Percentiles rank a stretch among this genome's conserved stretches.
phyloP scores from a whole-genome alignment of 768 basidiomycete genomes.

The Pluteus cervinus region DNA sequence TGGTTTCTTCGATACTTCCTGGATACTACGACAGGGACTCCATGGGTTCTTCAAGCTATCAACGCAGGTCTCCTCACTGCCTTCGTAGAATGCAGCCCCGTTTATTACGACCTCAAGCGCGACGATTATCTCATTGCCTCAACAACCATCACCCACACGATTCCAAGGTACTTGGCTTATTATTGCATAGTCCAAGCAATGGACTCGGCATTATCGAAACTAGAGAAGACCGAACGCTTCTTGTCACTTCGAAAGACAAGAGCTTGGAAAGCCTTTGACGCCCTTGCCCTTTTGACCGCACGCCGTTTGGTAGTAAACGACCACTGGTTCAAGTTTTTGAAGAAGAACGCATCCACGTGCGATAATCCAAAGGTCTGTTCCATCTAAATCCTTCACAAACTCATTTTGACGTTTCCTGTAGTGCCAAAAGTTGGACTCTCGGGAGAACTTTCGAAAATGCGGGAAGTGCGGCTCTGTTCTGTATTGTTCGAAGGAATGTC shows the following conservation, averaged over 20 bases:
- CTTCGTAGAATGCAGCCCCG: too few relatives aligned
- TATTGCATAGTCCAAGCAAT: constrained; percentile 27
- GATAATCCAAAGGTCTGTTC: constrained; percentile 26
- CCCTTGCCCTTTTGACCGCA: too few relatives aligned
- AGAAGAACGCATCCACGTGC: constrained; percentile 22
- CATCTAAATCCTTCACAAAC: not conserved
- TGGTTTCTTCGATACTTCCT: too few relatives aligned
- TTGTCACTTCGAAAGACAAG: constrained; percentile 11
- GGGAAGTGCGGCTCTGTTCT: not conserved
- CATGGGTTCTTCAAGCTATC: too few relatives aligned
- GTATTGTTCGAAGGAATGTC: constrained; percentile 5
- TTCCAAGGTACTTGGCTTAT: constrained; percentile 33
- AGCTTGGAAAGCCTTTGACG: too few relatives aligned
- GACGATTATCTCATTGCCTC: too few relatives aligned
- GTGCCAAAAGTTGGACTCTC: constrained; percentile 29
- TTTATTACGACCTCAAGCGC: too few relatives aligned
- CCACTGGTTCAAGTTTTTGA: too few relatives aligned
- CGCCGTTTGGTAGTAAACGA: too few relatives aligned
- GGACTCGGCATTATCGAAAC: constrained; percentile 18
- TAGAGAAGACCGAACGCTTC: constrained; percentile 15
- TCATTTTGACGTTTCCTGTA: constrained; percentile 8
- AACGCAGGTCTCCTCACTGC: too few relatives aligned
- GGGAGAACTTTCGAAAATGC: constrained; percentile 10
- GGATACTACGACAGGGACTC: too few relatives aligned
- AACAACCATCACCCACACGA: too few relatives aligned